Percentiles rank a stretch among this genome's conserved stretches.
Evolutionary conservation across 352 stramenopile species (phyloP).

Genomic region (Phytophthora pinifolia): DNA sequence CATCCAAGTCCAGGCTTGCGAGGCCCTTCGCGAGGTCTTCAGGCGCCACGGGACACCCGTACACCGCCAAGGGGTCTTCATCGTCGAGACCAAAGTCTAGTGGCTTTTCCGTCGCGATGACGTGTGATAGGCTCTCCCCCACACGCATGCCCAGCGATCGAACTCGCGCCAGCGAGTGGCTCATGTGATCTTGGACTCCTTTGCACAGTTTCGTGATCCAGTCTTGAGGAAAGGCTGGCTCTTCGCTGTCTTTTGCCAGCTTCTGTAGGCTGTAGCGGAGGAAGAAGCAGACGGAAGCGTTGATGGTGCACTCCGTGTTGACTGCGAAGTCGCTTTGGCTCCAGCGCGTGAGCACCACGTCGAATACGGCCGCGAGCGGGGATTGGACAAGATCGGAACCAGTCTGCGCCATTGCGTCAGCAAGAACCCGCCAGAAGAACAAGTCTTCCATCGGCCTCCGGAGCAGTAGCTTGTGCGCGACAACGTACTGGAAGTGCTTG

Average conservation of each 20-base stretch:
- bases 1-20: conserved; percentile 15
- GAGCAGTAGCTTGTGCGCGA: conserved; percentile 65
- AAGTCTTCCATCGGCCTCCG: conserved; percentile 46
- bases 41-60: conserved; percentile 26
- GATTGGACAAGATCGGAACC: conserved; percentile 12
- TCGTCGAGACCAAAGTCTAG: conserved; percentile 59
- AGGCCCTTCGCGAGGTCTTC: conserved; percentile 26
- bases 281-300: conserved; percentile 65
- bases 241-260: conserved; percentile 20
- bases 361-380: conserved; percentile 50
- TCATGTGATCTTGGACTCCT: conserved; percentile 75
- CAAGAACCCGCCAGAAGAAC: conserved; percentile 50
- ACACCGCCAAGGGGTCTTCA: conserved; percentile 43
- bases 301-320: conserved; percentile 52
- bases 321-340: conserved; percentile 53
- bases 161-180: conserved; percentile 56
- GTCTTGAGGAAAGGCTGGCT: conserved; percentile 32
- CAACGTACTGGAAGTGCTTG: conserved; percentile 65
- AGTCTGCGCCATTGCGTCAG: conserved; percentile 36
- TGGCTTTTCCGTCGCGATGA: conserved; percentile 61
- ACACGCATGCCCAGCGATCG: conserved; percentile 69
- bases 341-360: conserved; percentile 59
- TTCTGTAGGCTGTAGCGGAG: conserved; percentile 53
- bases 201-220: conserved; percentile 74
- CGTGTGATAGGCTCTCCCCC: conserved; percentile 57